Evolutionary conservation across 116 monocot genomes (phyloP).

Genomic region (Papilionanthe hybrid): DNA sequence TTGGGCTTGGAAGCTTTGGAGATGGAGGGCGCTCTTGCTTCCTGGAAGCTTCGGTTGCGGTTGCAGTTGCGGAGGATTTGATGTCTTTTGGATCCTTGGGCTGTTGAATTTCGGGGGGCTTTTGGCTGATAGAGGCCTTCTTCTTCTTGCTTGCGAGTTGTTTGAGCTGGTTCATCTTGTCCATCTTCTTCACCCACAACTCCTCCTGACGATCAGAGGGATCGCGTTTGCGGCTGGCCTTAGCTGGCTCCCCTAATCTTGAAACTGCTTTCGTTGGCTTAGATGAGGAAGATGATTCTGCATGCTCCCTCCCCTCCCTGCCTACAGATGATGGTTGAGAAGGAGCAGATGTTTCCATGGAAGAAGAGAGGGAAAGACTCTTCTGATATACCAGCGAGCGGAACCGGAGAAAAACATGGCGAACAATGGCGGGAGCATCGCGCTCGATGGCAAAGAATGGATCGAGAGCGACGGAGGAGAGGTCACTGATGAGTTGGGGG

Average conservation of each 20-base stretch:
- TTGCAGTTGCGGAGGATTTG: background rate
- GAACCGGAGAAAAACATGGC: constrained; percentile 43
- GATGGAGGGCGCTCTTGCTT: constrained; percentile 12
- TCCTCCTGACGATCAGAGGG: constrained; percentile 63
- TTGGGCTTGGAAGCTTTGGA: constrained; percentile 31
- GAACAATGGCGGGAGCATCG: constrained; percentile 20
- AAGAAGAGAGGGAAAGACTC: constrained; percentile 18
- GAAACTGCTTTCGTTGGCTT: constrained; percentile 15
- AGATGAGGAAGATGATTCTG: background rate
- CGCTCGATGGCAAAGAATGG: constrained; percentile 46
- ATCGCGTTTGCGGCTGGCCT: constrained; percentile 36
- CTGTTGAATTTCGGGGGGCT: background rate
- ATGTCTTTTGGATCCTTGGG: constrained; percentile 2
- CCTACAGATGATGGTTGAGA: background rate
- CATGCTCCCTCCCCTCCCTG: constrained; percentile 9
- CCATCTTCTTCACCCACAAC: constrained; percentile 31
- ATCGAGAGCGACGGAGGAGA: constrained; percentile 48
- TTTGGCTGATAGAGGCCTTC: constrained; percentile 18
- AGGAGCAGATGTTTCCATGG: constrained; percentile 4
- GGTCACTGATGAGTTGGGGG: constrained; percentile 23
- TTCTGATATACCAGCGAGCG: constrained; percentile 61
- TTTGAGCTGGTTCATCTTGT: constrained; percentile 50
- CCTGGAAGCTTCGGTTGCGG: background rate
- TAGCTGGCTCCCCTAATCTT: constrained; percentile 20
- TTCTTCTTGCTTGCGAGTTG: constrained; percentile 43